phyloP scores from a whole-genome alignment of 495 filamentous ascomycete species.

The Poronia punctata region DNA sequence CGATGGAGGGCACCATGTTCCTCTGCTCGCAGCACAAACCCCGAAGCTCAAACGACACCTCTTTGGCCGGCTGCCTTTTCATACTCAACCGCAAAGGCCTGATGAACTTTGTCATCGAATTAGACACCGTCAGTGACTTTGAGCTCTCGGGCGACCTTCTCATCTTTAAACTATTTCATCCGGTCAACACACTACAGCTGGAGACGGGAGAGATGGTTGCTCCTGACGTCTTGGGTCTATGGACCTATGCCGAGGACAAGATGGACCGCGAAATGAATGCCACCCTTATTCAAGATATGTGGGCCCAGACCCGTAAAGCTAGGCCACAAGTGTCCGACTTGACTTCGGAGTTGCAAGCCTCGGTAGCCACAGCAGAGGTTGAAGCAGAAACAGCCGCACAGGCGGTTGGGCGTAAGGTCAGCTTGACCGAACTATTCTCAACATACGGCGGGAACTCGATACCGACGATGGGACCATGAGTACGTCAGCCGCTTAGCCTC shows the following conservation, averaged over 20 bases:
- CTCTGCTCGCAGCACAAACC: constrained; percentile 55
- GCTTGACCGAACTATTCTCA: constrained; percentile 20
- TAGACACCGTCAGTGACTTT: constrained; percentile 30
- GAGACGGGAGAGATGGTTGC: constrained; percentile 22
- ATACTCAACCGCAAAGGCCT: constrained; percentile 41
- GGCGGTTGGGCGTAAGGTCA: constrained; percentile 15
- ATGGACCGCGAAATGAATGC: constrained; percentile 21
- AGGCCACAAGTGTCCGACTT: background rate
- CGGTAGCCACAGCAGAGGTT: background rate
- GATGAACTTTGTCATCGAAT: constrained; percentile 37
- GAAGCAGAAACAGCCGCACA: constrained; percentile 5
- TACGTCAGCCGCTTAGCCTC: no score
- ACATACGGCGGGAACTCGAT: constrained; percentile 2
- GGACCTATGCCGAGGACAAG: constrained; percentile 37
- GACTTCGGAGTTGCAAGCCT: constrained; percentile 1
- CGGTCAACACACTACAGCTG: constrained; percentile 14
- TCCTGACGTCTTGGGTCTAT: constrained; percentile 36
- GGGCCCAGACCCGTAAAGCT: constrained; percentile 28
- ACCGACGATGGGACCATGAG: background rate
- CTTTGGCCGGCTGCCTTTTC: constrained; percentile 28
- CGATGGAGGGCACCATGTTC: constrained; percentile 75
- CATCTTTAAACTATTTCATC: constrained; percentile 35
- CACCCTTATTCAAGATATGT: constrained; percentile 31
- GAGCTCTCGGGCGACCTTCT: constrained; percentile 36
- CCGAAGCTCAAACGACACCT: constrained; percentile 15